These are phyloP conservation scores for Tephrocybe sp. DNA, from an alignment of 768 basidiomycete species.

Conservation along the genomic window DNA sequence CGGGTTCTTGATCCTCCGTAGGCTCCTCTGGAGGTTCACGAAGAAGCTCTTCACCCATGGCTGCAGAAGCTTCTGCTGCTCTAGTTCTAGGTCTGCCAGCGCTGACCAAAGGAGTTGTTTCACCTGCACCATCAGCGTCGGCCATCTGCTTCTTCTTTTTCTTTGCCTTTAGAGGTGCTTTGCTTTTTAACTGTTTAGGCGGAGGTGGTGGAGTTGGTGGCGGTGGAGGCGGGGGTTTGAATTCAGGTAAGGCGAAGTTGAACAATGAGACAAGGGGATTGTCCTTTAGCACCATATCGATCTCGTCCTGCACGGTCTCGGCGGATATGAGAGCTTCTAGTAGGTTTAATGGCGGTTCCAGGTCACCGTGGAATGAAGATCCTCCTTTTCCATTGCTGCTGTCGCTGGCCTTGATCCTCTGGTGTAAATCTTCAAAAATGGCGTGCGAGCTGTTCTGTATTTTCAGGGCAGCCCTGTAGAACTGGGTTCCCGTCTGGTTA, in stretches of 20 bases:
- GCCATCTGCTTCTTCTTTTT: slow-evolving; percentile 22
- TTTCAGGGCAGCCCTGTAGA: slow-evolving; percentile 65
- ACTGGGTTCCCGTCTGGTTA: slow-evolving; percentile 71
- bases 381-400: background rate
- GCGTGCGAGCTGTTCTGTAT: slow-evolving; percentile 45
- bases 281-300: slow-evolving; percentile 51
- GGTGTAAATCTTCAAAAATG: slow-evolving; percentile 41
- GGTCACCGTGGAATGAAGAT: slow-evolving; percentile 50
- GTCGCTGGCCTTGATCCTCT: background rate
- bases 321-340: slow-evolving; percentile 54
- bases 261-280: slow-evolving; percentile 69
- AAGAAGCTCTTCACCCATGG: background rate
- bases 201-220: slow-evolving; percentile 39
- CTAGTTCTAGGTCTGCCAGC: background rate
- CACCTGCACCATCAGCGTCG: background rate
- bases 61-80: slow-evolving; percentile 19
- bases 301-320: slow-evolving; percentile 49
- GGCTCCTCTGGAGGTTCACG: background rate
- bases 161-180: slow-evolving; percentile 36
- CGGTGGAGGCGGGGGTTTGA: slow-evolving; percentile 60
- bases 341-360: slow-evolving; percentile 65
- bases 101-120: too few relatives aligned
- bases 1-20: background rate
- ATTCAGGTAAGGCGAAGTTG: slow-evolving; percentile 58
- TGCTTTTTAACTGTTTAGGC: slow-evolving; percentile 36